These are phyloP conservation scores for Podila epigama DNA, from an alignment of 192 early-diverging fungal species.

Conservation along the genomic window DNA sequence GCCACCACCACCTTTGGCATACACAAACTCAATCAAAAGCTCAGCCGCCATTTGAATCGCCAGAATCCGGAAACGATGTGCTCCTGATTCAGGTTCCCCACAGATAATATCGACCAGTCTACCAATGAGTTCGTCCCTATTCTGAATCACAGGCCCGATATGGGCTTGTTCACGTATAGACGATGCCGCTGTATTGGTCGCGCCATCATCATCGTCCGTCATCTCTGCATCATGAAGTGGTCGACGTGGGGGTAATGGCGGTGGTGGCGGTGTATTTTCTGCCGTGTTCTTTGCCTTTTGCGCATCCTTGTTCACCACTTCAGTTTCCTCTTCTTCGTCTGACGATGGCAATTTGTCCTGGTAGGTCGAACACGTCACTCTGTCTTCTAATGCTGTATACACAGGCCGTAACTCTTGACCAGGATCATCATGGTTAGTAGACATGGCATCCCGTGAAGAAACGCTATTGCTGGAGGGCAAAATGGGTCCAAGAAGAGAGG, in stretches of 20 bases:
- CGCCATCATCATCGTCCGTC: constrained; percentile 13
- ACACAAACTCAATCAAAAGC: constrained; percentile 49
- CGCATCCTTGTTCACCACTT: neutral
- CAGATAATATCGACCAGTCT: constrained; percentile 32
- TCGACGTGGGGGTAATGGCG: constrained; percentile 27
- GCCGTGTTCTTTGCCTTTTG: neutral
- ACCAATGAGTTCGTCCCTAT: constrained; percentile 23
- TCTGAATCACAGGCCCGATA: constrained; percentile 12
- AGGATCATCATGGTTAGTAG: neutral
- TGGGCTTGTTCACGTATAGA: constrained; percentile 12
- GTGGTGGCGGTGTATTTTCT: neutral
- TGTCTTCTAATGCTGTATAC: constrained; percentile 12
- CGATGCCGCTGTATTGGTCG: neutral
- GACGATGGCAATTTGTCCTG: constrained; percentile 2
- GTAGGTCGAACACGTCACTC: constrained; percentile 2
- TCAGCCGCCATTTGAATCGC: constrained; percentile 50
- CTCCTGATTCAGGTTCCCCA: constrained; percentile 31
- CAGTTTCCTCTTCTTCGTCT: constrained; percentile 9
- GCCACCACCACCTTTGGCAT: constrained; percentile 29
- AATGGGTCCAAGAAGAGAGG: constrained; percentile 7
- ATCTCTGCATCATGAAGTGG: neutral
- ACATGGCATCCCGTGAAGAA: neutral
- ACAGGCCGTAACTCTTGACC: constrained; percentile 24
- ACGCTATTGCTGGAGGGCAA: constrained; percentile 1
- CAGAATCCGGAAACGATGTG: constrained; percentile 27